Evolutionary conservation across 1,284 basidiomycete species (phyloP).

Genomic region (Apiotrichum gamsii): DNA sequence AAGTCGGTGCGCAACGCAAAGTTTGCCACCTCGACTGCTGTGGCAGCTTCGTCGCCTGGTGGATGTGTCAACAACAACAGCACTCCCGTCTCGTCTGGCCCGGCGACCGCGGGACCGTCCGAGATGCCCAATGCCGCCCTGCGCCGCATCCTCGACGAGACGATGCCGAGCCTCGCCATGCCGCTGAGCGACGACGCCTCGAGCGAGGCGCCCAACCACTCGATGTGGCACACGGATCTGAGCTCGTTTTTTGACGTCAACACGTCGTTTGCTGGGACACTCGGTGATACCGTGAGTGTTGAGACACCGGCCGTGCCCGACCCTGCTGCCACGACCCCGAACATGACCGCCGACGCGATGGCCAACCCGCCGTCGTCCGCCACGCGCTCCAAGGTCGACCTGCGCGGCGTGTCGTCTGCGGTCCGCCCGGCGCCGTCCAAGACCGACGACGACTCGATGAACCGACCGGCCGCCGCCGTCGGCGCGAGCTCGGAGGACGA

Average conservation of each 20-base stretch:
- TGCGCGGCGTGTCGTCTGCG: slow-evolving; percentile 8
- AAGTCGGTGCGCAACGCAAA: slow-evolving; percentile 18
- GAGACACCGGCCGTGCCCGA: too few species aligned
- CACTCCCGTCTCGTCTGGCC: not conserved
- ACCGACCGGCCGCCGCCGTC: not conserved
- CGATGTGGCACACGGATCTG: slow-evolving; percentile 28
- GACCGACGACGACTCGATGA: not conserved
- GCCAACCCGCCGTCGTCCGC: not conserved
- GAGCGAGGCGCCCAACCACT: not conserved
- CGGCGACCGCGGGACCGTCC: not conserved
- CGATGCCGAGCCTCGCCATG: slow-evolving; percentile 30
- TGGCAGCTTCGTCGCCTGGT: slow-evolving; percentile 28
- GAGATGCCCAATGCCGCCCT: slow-evolving; percentile 16
- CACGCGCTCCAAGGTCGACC: not conserved
- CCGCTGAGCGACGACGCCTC: slow-evolving; percentile 39
- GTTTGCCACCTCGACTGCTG: slow-evolving; percentile 9
- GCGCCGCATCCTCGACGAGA: slow-evolving; percentile 13
- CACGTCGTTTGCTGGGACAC: too few species aligned
- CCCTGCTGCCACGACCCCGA: slow-evolving; percentile 25
- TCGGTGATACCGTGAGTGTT: too few species aligned
- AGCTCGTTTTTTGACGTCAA: slow-evolving; percentile 40
- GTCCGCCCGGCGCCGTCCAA: not conserved
- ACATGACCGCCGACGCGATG: not conserved
- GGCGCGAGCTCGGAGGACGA: slow-evolving; percentile 20
- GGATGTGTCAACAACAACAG: slow-evolving; percentile 13